Evolutionary conservation across 2,329 filamentous ascomycete genomes (phyloP).

Genomic region (Xylaria sp.): DNA sequence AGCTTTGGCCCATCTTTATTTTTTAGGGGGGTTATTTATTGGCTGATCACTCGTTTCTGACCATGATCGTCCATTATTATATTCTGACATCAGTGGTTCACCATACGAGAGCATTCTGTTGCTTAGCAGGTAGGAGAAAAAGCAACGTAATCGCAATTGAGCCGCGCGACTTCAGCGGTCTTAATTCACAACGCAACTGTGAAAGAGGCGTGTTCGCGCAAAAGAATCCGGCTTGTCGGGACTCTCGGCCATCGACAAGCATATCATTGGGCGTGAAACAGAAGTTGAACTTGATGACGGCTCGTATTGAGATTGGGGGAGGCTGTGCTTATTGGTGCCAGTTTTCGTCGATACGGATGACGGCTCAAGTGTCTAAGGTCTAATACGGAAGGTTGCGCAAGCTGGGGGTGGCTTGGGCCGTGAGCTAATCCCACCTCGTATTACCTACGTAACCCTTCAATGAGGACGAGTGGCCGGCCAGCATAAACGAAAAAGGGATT

Average conservation of each 20-base stretch:
- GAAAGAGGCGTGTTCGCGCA: background rate
- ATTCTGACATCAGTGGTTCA: background rate
- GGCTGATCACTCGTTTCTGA: background rate
- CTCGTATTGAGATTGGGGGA: slow-evolving; percentile 33
- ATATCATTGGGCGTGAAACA: slow-evolving; percentile 5
- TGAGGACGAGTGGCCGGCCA: too few species aligned
- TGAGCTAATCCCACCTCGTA: slow-evolving; percentile 1
- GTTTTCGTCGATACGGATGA: background rate
- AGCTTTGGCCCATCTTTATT: slow-evolving; percentile 11
- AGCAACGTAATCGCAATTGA: background rate
- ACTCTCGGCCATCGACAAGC: slow-evolving; percentile 3
- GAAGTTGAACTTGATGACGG: background rate
- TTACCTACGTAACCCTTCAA: background rate
- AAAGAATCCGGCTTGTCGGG: background rate
- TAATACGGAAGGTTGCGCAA: slow-evolving; percentile 23
- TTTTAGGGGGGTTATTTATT: too few species aligned
- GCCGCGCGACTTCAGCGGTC: background rate
- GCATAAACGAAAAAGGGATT: too few species aligned
- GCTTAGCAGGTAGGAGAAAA: background rate
- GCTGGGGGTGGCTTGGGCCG: slow-evolving; percentile 21
- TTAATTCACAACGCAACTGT: background rate
- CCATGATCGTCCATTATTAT: background rate
- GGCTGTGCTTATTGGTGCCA: slow-evolving; percentile 28
- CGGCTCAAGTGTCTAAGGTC: background rate
- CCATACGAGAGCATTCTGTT: background rate